Conservation (phyloP, 495 filamentous ascomycete species). For the Xanthoparmelia taractica region DNA sequence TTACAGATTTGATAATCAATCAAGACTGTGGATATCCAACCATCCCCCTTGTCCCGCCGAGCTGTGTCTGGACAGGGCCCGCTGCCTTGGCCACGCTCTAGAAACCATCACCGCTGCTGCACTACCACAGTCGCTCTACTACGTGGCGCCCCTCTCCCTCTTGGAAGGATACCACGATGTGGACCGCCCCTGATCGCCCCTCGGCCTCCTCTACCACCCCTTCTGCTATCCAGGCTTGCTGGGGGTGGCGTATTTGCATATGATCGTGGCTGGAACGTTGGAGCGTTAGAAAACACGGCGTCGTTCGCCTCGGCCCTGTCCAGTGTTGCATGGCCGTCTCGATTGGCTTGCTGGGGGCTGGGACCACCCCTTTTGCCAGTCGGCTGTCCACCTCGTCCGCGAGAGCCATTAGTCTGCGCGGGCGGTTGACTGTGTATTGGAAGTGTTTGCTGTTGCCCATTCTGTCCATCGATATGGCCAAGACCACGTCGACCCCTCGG, state of each 20-base stretch:
- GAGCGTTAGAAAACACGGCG: conserved; percentile 45
- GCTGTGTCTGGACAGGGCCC: neutral
- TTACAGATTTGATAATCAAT: neutral
- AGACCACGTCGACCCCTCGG: conserved; percentile 37
- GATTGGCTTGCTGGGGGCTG: conserved; percentile 28
- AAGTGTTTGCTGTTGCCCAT: conserved; percentile 25
- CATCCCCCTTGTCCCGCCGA: neutral
- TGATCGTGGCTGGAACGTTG: conserved; percentile 48
- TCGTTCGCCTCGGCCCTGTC: conserved; percentile 43
- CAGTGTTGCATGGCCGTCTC: conserved; percentile 46
- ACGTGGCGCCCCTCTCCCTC: conserved; percentile 18
- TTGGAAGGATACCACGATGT: conserved; percentile 25
- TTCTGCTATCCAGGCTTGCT: conserved; percentile 48
- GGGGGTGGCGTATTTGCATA: conserved; percentile 80
- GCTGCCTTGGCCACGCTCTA: neutral
- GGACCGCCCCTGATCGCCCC: conserved; percentile 35
- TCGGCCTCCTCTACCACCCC: conserved; percentile 49
- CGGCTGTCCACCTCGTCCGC: conserved; percentile 29
- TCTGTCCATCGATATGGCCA: conserved; percentile 33
- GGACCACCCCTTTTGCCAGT: conserved; percentile 31
- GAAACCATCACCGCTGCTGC: conserved; percentile 19
- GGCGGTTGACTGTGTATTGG: conserved; percentile 32
- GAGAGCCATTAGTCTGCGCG: conserved; percentile 17
- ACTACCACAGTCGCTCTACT: conserved; percentile 19
- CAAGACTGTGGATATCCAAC: neutral